Base-by-base conservation (phyloP, 345 rosid species). In the Bruguiera parviflora region DNA sequence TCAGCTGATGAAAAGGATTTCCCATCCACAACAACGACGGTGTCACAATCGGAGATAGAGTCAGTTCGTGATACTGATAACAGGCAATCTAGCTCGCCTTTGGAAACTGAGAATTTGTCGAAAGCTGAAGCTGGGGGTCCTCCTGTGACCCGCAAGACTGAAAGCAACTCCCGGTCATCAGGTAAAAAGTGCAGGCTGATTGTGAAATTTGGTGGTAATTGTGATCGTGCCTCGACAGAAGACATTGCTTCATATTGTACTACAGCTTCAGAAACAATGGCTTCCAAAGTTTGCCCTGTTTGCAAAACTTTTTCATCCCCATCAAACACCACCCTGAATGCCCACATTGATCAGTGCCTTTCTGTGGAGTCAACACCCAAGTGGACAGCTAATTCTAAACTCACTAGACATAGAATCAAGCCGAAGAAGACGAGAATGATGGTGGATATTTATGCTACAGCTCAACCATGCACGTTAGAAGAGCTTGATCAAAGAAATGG, bases 281-380 rank as follows among this genome's bases (percentile, higher is more conserved):
- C 89, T 75, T 85, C 96, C 2, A 90, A 89, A 82, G 87, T 87
- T 63, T 95, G 98, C 92, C 99, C 99, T 83, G 96, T 95, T 80
- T 95, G 99, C 87, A 92, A 83, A 83, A 87, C 88, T 15, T 95
- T 95, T 85, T 87, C 99, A 2, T 95, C 98, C 43, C 84, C 99
- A 43, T 95, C 98, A 18, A 95, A 92, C 82, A 95, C 99, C 60
- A 95, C 98, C 53, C 81, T 95, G 85, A 95, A 95, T 84, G 99
- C 99, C 71, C 99, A 95, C 79, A 95, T 95, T 9, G 99, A 95
- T 71, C 99, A 95, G 83, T 92, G 99, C 78, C 91, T 95, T 49
- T 89, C 97, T 35, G 83, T 60, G 47, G 99, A 88, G 57, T 81
- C 91, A 69, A 74, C 80, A 7, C 76, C 89, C 63, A 84, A 85